A percentile compares a stretch with the other conserved stretches of the same genome.
Conservation (phyloP, 106 monocot genomes). For the Allium cepa region DNA sequence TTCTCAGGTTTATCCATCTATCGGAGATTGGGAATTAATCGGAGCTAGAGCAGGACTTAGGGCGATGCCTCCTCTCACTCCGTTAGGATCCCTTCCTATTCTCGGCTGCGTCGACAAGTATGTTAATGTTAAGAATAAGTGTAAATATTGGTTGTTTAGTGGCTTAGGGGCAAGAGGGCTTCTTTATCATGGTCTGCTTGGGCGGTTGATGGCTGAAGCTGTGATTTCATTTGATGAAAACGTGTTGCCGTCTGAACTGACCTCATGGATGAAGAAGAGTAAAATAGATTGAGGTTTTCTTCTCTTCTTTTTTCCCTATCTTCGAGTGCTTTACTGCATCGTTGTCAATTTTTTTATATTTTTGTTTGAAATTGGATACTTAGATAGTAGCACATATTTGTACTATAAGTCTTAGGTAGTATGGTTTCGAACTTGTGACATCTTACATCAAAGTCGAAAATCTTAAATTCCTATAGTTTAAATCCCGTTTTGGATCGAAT, state of each 20-base stretch:
- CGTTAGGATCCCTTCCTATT: constrained; percentile 74
- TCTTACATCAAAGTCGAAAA: no score
- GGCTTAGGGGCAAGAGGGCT: constrained; percentile 90
- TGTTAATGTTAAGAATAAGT: constrained; percentile 12
- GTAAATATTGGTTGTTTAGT: constrained; percentile 63
- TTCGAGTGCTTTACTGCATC: no score
- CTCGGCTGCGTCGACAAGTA: constrained; percentile 59
- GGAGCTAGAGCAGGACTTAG: constrained; percentile 72
- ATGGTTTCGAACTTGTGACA: no score
- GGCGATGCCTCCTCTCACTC: constrained; percentile 88
- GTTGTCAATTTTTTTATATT: no score
- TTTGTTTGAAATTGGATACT: no score
- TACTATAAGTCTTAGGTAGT: no score
- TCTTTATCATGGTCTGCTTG: constrained; percentile 84
- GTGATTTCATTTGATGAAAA: constrained; percentile 58
- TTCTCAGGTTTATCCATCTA: constrained; percentile 62
- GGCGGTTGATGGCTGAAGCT: constrained; percentile 72
- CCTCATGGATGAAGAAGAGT: constrained; percentile 55
- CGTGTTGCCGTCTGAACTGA: constrained; percentile 65
- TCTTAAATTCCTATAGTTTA: no score
- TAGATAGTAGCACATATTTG: no score
- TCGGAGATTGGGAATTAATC: constrained; percentile 55
- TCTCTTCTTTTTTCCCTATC: no score
- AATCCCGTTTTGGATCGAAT: no score
- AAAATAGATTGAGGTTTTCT: no score